These are phyloP conservation scores for Cryphonectria naterciae DNA, from an alignment of 2,329 filamentous ascomycete species.

Conservation along the genomic window DNA sequence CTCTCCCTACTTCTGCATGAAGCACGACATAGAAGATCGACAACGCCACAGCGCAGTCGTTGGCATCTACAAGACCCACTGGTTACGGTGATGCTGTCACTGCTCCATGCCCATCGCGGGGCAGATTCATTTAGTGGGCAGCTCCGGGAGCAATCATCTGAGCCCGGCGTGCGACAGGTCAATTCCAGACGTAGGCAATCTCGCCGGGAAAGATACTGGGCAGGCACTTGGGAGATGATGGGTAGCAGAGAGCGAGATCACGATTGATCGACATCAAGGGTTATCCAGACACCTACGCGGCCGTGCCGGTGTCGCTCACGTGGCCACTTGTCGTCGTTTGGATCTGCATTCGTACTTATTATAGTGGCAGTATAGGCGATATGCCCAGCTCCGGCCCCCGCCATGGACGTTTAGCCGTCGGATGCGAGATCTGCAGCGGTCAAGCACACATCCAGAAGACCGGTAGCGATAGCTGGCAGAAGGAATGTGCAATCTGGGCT, in stretches of 20 bases:
- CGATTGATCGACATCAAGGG: neutral
- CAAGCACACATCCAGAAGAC: neutral
- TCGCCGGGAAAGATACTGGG: neutral
- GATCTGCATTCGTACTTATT: slow-evolving; percentile 1
- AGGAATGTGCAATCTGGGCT: neutral
- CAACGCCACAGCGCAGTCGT: neutral
- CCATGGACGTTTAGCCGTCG: neutral
- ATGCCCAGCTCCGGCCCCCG: neutral
- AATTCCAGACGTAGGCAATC: neutral
- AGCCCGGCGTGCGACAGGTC: neutral
- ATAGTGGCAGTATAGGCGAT: neutral
- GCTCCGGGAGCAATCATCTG: neutral
- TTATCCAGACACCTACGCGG: neutral
- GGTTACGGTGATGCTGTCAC: neutral
- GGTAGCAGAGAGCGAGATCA: neutral
- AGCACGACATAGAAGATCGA: slow-evolving; percentile 19
- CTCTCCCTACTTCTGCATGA: neutral
- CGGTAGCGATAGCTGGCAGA: neutral
- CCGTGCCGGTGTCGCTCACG: neutral
- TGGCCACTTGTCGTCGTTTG: neutral
- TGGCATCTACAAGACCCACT: neutral
- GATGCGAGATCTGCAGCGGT: neutral
- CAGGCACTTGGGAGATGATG: neutral
- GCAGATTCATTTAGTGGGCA: neutral
- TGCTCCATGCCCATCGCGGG: neutral